Evolutionary conservation across 805 yeast genomes (phyloP), one percentile per base, ranked within the genome.

Genomic region (Zygoascus biomembranicola): DNA sequence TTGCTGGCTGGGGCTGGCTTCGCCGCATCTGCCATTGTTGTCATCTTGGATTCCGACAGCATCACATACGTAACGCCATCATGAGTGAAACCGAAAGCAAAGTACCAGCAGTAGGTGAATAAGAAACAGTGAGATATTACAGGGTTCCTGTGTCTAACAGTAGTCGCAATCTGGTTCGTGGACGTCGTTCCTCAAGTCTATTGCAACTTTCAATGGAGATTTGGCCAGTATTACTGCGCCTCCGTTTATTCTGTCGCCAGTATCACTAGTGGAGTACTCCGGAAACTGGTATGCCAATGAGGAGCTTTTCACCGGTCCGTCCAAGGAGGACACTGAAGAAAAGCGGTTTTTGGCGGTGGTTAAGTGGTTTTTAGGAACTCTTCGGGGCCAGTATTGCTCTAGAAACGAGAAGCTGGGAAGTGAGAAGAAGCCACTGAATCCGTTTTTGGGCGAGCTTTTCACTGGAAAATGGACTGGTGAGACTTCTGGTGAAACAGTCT

Each of bases 261-360:
- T 87, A 5, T 90, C 97, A 2, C 76, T 89, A 62, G 81, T 81
- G 35, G 99, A 94, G 73, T 94, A 87, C 71, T 86, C 97, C 20
- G 92, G 88, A 69, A 94, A 88, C 72, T 94, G 99, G 97, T 88
- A 90, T 47, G 96, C 90, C 66, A 92, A 88, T 65, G 90, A 90
- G 20, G 92, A 87, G 57, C 75, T 90, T 58, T 79, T 94, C 53
- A 70, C 89, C 52, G 90, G 80, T 39, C 90, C 97, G 35, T 69
- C 73, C 18, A 68, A 66, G 43, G 71, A 71, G 48, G 64, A 67
- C 14, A 71, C 73, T 37, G 69, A 73, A 32, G 75, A 81, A 59
- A 77, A 82, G 67, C 77, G 97, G 57, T 79, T 86, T 73, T 61
- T 92, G 54, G 87, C 87, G 1, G 98, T 94, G 32, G 80, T 90